Conservation (phyloP, 1,284 basidiomycete genomes). For the Apiotrichum brassicae region DNA sequence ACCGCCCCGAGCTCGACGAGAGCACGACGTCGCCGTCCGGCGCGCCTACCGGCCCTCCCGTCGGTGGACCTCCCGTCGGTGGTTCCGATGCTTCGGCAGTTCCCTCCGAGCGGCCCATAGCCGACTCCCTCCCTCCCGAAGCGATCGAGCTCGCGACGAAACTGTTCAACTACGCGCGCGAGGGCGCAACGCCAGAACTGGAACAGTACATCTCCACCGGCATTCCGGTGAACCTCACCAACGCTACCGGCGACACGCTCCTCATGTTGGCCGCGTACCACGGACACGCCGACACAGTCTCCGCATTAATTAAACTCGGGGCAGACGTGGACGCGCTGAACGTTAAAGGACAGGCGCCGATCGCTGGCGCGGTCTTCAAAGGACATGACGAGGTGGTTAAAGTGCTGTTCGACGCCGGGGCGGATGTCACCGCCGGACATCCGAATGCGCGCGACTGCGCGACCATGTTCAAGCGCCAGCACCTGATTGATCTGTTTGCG, state of each 20-base stretch:
- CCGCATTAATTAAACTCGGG: constrained; percentile 53
- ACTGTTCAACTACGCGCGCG: constrained; percentile 69
- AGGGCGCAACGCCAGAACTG: constrained; percentile 52
- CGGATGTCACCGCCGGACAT: constrained; percentile 61
- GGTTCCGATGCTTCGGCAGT: neutral
- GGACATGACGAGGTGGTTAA: constrained; percentile 58
- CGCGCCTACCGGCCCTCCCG: neutral
- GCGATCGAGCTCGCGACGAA: constrained; percentile 65
- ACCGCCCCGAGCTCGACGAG: neutral
- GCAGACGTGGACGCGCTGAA: constrained; percentile 68
- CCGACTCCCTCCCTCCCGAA: constrained; percentile 30
- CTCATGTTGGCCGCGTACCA: constrained; percentile 78
- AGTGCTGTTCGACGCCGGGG: constrained; percentile 58
- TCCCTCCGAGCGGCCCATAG: neutral
- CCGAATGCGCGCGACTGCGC: constrained; percentile 67
- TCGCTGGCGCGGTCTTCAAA: constrained; percentile 80
- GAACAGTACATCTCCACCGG: constrained; percentile 64
- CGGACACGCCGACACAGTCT: constrained; percentile 59
- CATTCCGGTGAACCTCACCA: constrained; percentile 70
- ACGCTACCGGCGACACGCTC: constrained; percentile 68
- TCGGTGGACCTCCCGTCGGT: neutral
- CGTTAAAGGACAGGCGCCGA: constrained; percentile 67
- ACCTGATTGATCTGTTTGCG: constrained; percentile 9
- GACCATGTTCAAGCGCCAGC: constrained; percentile 20
- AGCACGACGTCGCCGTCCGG: neutral